Conservation (phyloP, 495 filamentous ascomycete species). For the Penicillium cosmopolitanum region DNA sequence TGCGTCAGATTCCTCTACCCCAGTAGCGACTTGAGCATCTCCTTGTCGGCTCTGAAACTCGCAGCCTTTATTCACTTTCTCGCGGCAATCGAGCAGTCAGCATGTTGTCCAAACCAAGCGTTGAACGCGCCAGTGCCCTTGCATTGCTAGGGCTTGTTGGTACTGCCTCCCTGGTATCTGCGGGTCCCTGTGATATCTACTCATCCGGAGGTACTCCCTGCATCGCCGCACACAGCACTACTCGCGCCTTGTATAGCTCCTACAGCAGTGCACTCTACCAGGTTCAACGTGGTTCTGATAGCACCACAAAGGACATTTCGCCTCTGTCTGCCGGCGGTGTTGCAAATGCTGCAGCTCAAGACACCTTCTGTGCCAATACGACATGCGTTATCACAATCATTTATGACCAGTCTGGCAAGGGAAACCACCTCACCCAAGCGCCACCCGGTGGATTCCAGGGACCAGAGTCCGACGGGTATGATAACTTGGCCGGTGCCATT, state of each 20-base stretch:
- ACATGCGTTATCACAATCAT: constrained; percentile 63
- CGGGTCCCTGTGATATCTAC: constrained; percentile 62
- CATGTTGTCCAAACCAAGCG: constrained; percentile 43
- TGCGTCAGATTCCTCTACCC: neutral
- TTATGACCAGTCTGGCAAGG: constrained; percentile 62
- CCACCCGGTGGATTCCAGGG: constrained; percentile 56
- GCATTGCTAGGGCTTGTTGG: constrained; percentile 43
- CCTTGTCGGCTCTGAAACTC: neutral
- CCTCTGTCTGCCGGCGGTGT: constrained; percentile 57
- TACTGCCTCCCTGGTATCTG: constrained; percentile 45
- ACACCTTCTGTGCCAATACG: constrained; percentile 58
- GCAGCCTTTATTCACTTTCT: neutral
- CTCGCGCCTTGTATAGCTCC: constrained; percentile 57
- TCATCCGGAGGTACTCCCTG: constrained; percentile 55
- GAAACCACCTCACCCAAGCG: constrained; percentile 61
- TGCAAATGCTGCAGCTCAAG: constrained; percentile 59
- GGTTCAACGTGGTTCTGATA: constrained; percentile 55
- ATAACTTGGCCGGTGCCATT: constrained; percentile 56
- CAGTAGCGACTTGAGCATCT: neutral
- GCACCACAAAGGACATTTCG: constrained; percentile 46
- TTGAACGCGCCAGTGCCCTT: constrained; percentile 33
- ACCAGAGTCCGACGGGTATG: constrained; percentile 56
- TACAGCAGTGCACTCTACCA: constrained; percentile 59
- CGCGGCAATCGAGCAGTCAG: neutral
- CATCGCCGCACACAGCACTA: constrained; percentile 62